Evolutionary conservation across 345 rosid species (phyloP).

Genomic region (Passiflora organensis): DNA sequence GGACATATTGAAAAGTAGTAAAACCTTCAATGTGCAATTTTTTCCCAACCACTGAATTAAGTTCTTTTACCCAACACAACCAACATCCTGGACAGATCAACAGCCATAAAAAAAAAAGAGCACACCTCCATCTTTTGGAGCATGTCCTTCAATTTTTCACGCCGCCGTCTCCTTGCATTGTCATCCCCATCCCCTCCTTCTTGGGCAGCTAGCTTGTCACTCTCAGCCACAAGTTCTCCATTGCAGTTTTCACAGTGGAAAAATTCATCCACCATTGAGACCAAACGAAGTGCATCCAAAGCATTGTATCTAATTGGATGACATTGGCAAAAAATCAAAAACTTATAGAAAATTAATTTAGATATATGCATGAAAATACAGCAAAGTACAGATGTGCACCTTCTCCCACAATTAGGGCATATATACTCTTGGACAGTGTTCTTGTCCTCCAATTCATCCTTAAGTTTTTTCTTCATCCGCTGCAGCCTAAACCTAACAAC

Average conservation of each 20-base stretch:
- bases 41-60: too few species aligned
- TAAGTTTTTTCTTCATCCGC: slow-evolving; percentile 65
- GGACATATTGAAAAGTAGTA: too few species aligned
- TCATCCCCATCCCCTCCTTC: slow-evolving; percentile 92
- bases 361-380: neutral
- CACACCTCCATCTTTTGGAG: slow-evolving; percentile 78
- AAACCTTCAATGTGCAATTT: too few species aligned
- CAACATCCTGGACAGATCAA: too few species aligned
- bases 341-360: neutral
- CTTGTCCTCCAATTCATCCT: slow-evolving; percentile 82
- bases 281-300: slow-evolving; percentile 67
- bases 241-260: slow-evolving; percentile 90
- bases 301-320: slow-evolving; percentile 64
- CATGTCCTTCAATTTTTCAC: slow-evolving; percentile 66
- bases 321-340: slow-evolving; percentile 5
- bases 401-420: slow-evolving; percentile 79
- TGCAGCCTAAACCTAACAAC: slow-evolving; percentile 69
- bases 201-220: slow-evolving; percentile 73
- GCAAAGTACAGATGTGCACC: slow-evolving; percentile 37
- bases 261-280: slow-evolving; percentile 61
- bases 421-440: slow-evolving; percentile 84
- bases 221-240: slow-evolving; percentile 85
- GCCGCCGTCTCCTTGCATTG: slow-evolving; percentile 72
- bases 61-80: too few species aligned
- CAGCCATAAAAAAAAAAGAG: neutral